Evolutionary conservation across 306 rosid genomes (phyloP).

Genomic region (Vigna angularis): DNA sequence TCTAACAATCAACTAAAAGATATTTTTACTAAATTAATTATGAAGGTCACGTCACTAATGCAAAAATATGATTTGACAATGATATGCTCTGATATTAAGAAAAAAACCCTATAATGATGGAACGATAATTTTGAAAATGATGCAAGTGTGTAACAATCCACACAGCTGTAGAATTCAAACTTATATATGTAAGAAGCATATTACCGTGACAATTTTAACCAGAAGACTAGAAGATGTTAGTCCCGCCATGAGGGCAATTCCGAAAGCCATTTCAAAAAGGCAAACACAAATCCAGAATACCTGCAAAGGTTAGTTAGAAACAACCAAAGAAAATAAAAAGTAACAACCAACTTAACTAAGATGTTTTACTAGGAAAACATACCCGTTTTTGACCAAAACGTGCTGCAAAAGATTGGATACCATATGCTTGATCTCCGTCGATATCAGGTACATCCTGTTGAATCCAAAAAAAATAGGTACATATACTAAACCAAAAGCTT

Average conservation of each 20-base stretch:
- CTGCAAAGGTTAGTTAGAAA: background rate
- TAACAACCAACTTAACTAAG: background rate
- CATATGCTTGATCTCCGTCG: background rate
- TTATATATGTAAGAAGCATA: background rate
- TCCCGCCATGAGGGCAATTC: background rate
- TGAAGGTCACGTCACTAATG: too few species aligned
- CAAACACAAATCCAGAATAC: background rate
- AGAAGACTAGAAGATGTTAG: constrained; percentile 58
- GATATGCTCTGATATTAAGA: too few species aligned
- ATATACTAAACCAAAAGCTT: background rate
- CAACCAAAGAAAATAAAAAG: background rate
- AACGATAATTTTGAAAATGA: too few species aligned
- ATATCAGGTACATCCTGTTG: background rate
- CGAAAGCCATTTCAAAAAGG: background rate
- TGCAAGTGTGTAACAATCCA: too few species aligned
- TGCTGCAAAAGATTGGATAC: background rate
- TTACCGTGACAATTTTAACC: constrained; percentile 77
- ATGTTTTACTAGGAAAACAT: background rate
- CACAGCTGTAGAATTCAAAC: background rate
- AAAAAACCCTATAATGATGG: too few species aligned
- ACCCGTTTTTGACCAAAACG: background rate
- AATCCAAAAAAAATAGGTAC: background rate
- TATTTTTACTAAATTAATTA: too few species aligned
- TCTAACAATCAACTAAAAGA: too few species aligned
- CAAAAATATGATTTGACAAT: too few species aligned